Evolutionary conservation across 805 yeast species (phyloP).

Genomic region (Candida lessepsii): DNA sequence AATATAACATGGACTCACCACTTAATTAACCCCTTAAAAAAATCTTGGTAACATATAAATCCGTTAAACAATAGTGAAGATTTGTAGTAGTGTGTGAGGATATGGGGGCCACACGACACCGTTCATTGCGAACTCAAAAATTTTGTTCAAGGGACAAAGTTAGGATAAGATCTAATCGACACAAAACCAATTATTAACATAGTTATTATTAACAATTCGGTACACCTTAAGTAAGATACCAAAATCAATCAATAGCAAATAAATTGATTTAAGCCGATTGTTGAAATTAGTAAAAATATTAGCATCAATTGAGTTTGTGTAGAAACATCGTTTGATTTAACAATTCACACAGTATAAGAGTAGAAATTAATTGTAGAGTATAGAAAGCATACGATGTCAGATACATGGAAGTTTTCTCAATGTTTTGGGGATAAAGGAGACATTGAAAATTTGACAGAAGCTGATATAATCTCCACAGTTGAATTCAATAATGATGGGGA

Average conservation of each 20-base stretch:
- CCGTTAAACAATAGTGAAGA: no score
- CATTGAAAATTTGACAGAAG: slow-evolving; percentile 91
- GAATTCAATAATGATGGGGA: slow-evolving; percentile 96
- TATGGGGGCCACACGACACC: slow-evolving; percentile 1
- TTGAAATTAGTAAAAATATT: background rate
- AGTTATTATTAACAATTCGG: no score
- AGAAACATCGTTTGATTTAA: background rate
- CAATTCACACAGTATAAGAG: background rate
- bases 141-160: slow-evolving; percentile 3
- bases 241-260: no score
- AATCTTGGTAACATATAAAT: no score
- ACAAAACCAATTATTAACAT: background rate
- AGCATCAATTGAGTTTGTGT: background rate
- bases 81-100: background rate
- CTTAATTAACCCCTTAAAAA: no score
- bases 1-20: no score
- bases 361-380: background rate
- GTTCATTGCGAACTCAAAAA: slow-evolving; percentile 6
- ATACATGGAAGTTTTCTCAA: slow-evolving; percentile 83
- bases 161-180: slow-evolving; percentile 6
- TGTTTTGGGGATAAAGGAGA: slow-evolving; percentile 99
- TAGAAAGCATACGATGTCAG: slow-evolving; percentile 17
- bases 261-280: no score
- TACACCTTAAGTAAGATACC: no score
- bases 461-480: slow-evolving; percentile 95